A percentile compares a stretch with the other conserved stretches of the same genome.
Conservation (phyloP, 257 asterid species). For the Anisodus tanguticus region DNA sequence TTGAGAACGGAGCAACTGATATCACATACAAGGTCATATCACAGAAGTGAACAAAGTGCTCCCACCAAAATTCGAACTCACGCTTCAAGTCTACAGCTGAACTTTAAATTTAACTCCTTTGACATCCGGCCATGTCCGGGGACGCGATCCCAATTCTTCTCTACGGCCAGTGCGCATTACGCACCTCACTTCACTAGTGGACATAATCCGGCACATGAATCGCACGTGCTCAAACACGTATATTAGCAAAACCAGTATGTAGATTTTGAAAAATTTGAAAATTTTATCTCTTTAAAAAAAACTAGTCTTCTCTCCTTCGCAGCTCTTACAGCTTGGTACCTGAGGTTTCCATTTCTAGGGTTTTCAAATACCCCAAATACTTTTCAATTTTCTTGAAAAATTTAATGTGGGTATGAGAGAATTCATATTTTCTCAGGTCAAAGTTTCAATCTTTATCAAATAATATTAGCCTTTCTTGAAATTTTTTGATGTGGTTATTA, state of each 20-base stretch:
- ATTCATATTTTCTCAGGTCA: not conserved
- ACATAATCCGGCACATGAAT: not conserved
- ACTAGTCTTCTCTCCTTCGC: conserved; percentile 29
- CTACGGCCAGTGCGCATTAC: conserved; percentile 23
- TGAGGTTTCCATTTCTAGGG: conserved; percentile 36
- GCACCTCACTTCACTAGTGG: not conserved
- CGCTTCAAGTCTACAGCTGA: too few species aligned
- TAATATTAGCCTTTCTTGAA: not conserved
- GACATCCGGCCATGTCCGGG: too few species aligned
- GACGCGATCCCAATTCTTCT: not conserved
- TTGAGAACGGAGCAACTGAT: too few species aligned
- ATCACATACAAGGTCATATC: too few species aligned
- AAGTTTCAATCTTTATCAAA: not conserved
- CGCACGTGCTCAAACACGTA: conserved; percentile 5
- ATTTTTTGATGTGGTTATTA: not conserved
- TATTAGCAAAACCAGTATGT: not conserved
- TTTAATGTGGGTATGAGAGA: conserved; percentile 18
- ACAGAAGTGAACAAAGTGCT: too few species aligned
- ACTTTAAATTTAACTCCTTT: too few species aligned
- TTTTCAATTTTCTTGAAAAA: not conserved
- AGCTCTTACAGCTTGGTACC: conserved; percentile 39
- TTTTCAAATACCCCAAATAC: conserved; percentile 28
- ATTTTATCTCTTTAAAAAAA: conserved; percentile 37
- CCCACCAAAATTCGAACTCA: too few species aligned
- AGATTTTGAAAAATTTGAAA: not conserved